Evolutionary conservation across 1,139 yeast genomes (phyloP), one percentile per base, ranked within the genome.

Genomic region (Suhomyces terraborum): DNA sequence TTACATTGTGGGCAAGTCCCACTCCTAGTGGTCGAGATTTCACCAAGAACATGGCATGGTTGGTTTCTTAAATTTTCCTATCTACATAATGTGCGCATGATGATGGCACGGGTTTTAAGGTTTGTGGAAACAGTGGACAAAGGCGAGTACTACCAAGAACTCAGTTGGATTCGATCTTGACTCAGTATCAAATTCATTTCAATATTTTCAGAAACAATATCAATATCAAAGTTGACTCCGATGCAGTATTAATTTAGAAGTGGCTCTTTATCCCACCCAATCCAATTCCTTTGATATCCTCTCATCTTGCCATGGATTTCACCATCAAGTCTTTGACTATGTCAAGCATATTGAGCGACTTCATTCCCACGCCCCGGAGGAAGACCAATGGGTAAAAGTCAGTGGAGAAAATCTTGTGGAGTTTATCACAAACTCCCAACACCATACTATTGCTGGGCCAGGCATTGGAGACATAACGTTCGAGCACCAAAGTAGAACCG

Each of bases 381-480:
- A 77, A 74, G 13, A 88, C 97, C 10, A 91, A 52, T 0, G 97
- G 95, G 28, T 72, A 72, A 46, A 74, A 77, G 52, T 84, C 89
- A 2, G 88, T 82, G 8, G 91, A 75, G 59, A 91, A 93, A 18
- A 93, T 66, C 62, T 93, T 93, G 65, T 91, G 96, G 46, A 94
- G 67, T 62, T 89, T 89, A 64, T 93, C 99, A 39, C 94, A 94
- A 20, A 86, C 84, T 0, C 98, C 98, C 37, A 93, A 67, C 50
- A 89, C 67, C 37, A 80, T 74, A 56, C 89, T 95, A 60, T 93
- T 93, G 23, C 75, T 72, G 1, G 93, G 86, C 69, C 84, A 91
- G 43, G 95, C 75, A 18, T 82, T 82, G 22, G 89, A 77, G 73
- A 89, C 87, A 64, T 86, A 93, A 9, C 89, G 87, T 59, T 91